Base-by-base conservation (phyloP, 2,329 filamentous ascomycete genomes). In the Bipolaris sorokiniana region DNA sequence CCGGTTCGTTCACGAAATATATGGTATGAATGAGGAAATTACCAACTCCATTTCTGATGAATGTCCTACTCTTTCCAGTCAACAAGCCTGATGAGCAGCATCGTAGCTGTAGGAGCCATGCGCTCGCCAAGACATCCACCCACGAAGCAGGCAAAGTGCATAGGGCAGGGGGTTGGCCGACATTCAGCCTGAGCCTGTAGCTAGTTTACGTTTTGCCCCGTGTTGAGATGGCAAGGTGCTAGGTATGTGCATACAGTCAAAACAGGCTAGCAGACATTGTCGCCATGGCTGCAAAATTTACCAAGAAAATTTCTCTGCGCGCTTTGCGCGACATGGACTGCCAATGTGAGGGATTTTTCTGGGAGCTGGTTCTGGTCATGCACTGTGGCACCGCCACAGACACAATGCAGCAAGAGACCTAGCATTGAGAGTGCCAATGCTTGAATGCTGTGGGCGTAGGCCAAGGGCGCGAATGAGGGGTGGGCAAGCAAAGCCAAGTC, bases 391-490 rank as follows among this genome's bases (percentile, higher is more conserved):
- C 45, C 37, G 33, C 13, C 20, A 48, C 16, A 34, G 15, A 48
- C 16, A 23, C 13, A 28, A 34, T 37, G 22, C 47, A 45, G 26
- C 37, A 53, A 47, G 48, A 58, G 38, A 34, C 54, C 51, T 44
- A 46, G 58, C 49, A 54, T 53, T 48, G 40, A 51, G n/a, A 11
- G 36, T 40, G 15, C 20, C 15, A 46, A 53, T 61, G 63, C 63
- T 66, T 65, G 56, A 53, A 28, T 28, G 23, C 50, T 42, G 44
- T 40, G 20, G 40, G 45, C 40, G 42, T 34, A 34, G 34, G 34
- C 20, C 46, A 33, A 28, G 9, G 10, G 59, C 56, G 40, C 64
- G 53, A 66, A 66, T 61, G 42, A 54, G 42, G 53, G 63, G 42
- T 51, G 51, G 59, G 54, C 34, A 38, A 57, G 20, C 56, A 56